Percentiles rank a stretch among this genome's conserved stretches.
These are phyloP conservation scores for Gnomoniopsis sp. DNA, from an alignment of 2,329 filamentous ascomycete species.

Conservation along the genomic window DNA sequence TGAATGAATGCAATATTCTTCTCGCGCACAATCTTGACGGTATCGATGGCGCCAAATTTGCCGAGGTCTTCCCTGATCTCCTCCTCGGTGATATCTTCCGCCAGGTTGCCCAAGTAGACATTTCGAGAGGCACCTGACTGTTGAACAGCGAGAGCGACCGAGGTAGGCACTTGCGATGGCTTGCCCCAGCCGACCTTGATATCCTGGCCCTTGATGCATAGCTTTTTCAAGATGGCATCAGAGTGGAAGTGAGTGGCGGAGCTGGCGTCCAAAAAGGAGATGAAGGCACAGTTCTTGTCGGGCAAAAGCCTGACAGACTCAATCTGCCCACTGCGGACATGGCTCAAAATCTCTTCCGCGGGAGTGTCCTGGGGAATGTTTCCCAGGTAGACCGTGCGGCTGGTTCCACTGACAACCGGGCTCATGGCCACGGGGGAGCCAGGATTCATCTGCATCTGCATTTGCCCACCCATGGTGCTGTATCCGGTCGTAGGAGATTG, in stretches of 20 bases:
- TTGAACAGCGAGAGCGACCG: slow-evolving; percentile 94
- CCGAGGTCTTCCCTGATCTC: slow-evolving; percentile 91
- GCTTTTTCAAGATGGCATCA: slow-evolving; percentile 98
- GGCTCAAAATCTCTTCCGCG: slow-evolving; percentile 92
- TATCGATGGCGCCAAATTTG: slow-evolving; percentile 96
- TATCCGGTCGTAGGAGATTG: slow-evolving; percentile 84
- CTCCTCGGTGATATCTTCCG: slow-evolving; percentile 86
- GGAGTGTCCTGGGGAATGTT: slow-evolving; percentile 98
- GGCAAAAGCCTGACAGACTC: slow-evolving; percentile 96
- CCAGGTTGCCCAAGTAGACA: slow-evolving; percentile 90
- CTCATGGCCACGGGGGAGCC: slow-evolving; percentile 73
- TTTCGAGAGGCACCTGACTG: slow-evolving; percentile 96
- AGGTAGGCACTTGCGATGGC: slow-evolving; percentile 95
- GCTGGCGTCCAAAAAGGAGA: slow-evolving; percentile 96
- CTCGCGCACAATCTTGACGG: slow-evolving; percentile 94
- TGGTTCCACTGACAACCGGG: slow-evolving; percentile 83
- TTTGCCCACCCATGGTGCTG: slow-evolving; percentile 58
- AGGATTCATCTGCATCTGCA: slow-evolving; percentile 56
- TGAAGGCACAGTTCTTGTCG: slow-evolving; percentile 99
- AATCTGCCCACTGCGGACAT: slow-evolving; percentile 95
- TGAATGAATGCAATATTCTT: slow-evolving; percentile 98
- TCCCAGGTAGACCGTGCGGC: slow-evolving; percentile 93
- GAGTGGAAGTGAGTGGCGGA: slow-evolving; percentile 99
- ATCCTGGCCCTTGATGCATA: slow-evolving; percentile 96
- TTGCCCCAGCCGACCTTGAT: slow-evolving; percentile 99